Base-by-base conservation (phyloP, 2,329 filamentous ascomycete genomes). In the Lachnellula hyalina region DNA sequence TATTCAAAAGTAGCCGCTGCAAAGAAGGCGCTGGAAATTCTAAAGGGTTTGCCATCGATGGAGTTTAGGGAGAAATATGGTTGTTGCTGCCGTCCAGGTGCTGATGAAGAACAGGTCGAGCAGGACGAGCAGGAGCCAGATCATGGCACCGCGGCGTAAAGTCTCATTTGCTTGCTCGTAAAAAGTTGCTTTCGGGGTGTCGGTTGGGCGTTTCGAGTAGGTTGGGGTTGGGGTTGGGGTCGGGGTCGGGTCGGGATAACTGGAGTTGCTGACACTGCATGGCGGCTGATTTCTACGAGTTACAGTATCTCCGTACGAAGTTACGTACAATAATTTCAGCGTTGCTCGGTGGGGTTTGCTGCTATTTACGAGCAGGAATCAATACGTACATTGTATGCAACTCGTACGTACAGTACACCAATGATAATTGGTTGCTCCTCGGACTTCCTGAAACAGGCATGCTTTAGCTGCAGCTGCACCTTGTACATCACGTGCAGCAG, bases 1-100 rank as follows among this genome's bases (percentile, higher is more conserved):
- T 88, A 91, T 70, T 90, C 89, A 0, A 92, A 91, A 71, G 70
- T 87, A 4, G 76, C 76, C 12, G 86, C 82, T 0, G 85, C 86
- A 12, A 80, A 83, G 61, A 73, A 74, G 58, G 85, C 84, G 1
- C 61, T 87, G 49, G 69, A 72, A 3, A 67, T 69, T 54, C 56
- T 86, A 35, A 65, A 75, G 48, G 70, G 63, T 0, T 69, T 83
- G 63, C 66, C 63, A 3, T 70, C 75, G 6, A 75, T 75, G 8
- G 80, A 85, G 52, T 96, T 88, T 57, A 76, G 81, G 58, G 68
- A 68, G 51, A 73, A 69, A 61, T 89, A 81, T 65, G 73, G 73
- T 1, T 96, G 91, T 64, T 71, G 81, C 59, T 96, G 90, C 67
- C 56, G 52, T 21, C 45, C 51, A 23, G 61, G 47, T 23, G 47